Conservation (phyloP, 2,329 filamentous ascomycete genomes). For the Penicillium sp. region DNA sequence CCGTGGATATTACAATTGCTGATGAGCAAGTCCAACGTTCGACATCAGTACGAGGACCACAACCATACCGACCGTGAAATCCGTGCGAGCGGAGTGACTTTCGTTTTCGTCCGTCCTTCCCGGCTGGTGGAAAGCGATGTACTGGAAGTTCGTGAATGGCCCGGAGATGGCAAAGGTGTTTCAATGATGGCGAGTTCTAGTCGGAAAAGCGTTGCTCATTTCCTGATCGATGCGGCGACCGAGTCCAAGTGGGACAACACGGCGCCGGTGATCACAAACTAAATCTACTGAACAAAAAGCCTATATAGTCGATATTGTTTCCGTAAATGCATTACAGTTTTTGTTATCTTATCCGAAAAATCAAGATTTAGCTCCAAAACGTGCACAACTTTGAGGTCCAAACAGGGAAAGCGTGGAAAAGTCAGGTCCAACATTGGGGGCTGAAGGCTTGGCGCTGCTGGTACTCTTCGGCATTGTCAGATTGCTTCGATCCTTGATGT, state of each 20-base stretch:
- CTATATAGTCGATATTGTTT: background rate
- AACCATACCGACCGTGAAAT: slow-evolving; percentile 47
- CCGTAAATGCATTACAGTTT: no score
- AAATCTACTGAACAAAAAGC: background rate
- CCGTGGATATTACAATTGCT: slow-evolving; percentile 44
- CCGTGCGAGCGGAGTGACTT: slow-evolving; percentile 36
- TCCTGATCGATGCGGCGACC: slow-evolving; percentile 48
- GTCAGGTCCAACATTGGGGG: background rate
- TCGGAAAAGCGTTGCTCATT: slow-evolving; percentile 46
- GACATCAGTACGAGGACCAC: slow-evolving; percentile 50
- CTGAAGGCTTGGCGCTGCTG: background rate
- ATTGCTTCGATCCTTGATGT: background rate
- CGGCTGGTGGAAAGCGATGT: slow-evolving; percentile 45
- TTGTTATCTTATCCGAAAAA: background rate
- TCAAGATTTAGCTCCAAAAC: background rate
- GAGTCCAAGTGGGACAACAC: slow-evolving; percentile 43
- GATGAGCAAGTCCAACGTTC: slow-evolving; percentile 52
- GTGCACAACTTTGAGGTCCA: background rate
- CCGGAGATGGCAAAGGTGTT: slow-evolving; percentile 45
- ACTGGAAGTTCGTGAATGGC: slow-evolving; percentile 40
- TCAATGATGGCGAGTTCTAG: slow-evolving; percentile 41
- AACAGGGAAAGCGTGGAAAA: no score
- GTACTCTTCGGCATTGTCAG: background rate
- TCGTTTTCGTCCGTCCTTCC: slow-evolving; percentile 48
- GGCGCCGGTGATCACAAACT: slow-evolving; percentile 51